phyloP scores from a whole-genome alignment of 2,329 filamentous ascomycete species.

The Coniosporium tulheliwenetii region DNA sequence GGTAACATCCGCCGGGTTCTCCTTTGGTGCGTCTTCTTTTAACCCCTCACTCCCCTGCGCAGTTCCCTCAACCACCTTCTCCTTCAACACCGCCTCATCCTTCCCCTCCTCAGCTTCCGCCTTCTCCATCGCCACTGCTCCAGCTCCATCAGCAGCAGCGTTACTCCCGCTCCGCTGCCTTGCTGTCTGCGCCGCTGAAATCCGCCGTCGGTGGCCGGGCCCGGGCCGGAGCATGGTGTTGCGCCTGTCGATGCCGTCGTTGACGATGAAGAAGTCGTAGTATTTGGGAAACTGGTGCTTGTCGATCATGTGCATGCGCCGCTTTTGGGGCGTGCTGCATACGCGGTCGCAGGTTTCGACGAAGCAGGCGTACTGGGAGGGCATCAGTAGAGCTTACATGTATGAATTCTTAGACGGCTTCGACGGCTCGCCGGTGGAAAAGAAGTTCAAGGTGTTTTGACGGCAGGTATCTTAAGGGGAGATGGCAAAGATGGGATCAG shows the following conservation, averaged over 20 bases:
- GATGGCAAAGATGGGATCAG: not conserved
- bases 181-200: constrained; percentile 4
- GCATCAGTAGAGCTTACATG: not conserved
- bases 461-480: too few relatives aligned
- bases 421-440: too few relatives aligned
- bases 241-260: constrained; percentile 76
- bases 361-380: constrained; percentile 64
- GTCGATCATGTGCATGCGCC: constrained; percentile 77
- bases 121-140: too few relatives aligned
- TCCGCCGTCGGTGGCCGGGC: constrained; percentile 17
- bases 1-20: not conserved
- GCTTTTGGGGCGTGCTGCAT: constrained; percentile 70
- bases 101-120: too few relatives aligned
- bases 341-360: constrained; percentile 75
- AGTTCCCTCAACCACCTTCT: too few relatives aligned
- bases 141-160: too few relatives aligned
- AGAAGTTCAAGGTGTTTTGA: not conserved
- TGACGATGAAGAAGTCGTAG: constrained; percentile 77
- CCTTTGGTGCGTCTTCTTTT: not conserved
- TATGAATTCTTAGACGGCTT: not conserved
- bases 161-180: not conserved
- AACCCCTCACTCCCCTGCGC: too few relatives aligned
- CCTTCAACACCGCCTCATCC: too few relatives aligned
- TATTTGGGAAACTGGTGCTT: constrained; percentile 85
- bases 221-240: constrained; percentile 59